Conservation (phyloP, 352 stramenopile genomes). For the Globisporangium echinulatum region DNA sequence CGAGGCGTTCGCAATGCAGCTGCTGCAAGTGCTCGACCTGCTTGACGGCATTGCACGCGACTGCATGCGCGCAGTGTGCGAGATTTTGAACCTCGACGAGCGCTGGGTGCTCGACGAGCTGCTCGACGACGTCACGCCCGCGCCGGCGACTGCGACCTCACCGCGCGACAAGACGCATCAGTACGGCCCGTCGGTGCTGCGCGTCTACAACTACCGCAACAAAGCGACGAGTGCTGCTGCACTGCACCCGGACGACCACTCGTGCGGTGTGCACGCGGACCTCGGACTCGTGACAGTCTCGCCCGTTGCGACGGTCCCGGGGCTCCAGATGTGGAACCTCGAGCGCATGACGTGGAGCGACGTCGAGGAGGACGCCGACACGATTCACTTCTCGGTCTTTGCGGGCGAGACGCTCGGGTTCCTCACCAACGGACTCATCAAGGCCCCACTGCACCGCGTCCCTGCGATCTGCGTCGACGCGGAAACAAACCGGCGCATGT, state of each 20-base stretch:
- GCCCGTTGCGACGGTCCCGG: conserved; percentile 61
- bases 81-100: conserved; percentile 58
- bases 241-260: conserved; percentile 49
- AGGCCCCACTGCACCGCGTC: conserved; percentile 69
- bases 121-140: conserved; percentile 46
- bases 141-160: conserved; percentile 13
- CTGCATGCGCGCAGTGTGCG: conserved; percentile 73
- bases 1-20: conserved; percentile 42
- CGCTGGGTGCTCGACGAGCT: conserved; percentile 61
- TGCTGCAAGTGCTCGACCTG: conserved; percentile 51
- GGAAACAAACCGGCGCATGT: conserved; percentile 69
- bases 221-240: conserved; percentile 25
- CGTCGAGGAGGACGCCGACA: conserved; percentile 51
- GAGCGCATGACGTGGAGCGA: conserved; percentile 79
- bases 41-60: conserved; percentile 62
- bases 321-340: conserved; percentile 83
- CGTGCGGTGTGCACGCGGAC: conserved; percentile 74
- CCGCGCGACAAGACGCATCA: conserved; percentile 45
- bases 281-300: conserved; percentile 77
- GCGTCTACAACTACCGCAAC: conserved; percentile 83
- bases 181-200: conserved; percentile 76
- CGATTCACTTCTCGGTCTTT: conserved; percentile 76
- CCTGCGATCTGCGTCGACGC: conserved; percentile 53
- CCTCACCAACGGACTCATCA: conserved; percentile 68
- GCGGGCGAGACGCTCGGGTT: conserved; percentile 71